Evolutionary conservation across 495 filamentous ascomycete species (phyloP).

Genomic region (Podospora australis): DNA sequence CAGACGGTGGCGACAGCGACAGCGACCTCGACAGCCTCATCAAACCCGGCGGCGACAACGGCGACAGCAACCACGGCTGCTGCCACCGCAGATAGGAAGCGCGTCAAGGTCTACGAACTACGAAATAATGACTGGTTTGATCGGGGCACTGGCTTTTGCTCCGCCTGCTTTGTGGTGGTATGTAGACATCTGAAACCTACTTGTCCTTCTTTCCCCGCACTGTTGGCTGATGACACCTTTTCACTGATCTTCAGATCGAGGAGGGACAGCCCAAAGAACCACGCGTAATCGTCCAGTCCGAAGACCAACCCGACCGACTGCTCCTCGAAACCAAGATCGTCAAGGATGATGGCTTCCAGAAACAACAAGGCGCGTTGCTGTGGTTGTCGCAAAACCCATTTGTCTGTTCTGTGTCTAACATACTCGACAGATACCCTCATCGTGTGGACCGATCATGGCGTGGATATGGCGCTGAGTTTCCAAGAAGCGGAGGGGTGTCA

Average conservation of each 20-base stretch:
- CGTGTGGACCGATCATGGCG: constrained; percentile 91
- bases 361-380: constrained; percentile 76
- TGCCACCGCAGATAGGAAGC: constrained; percentile 83
- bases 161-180: constrained; percentile 69
- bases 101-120: constrained; percentile 98
- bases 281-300: constrained; percentile 84
- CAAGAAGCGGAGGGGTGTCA: constrained; percentile 95
- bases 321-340: constrained; percentile 84
- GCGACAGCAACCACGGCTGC: too few species aligned
- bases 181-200: too few species aligned
- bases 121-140: constrained; percentile 99
- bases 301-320: constrained; percentile 77
- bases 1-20: too few species aligned
- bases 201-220: background rate
- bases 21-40: too few species aligned
- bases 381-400: too few species aligned
- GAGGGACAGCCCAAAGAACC: constrained; percentile 58
- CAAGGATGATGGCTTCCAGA: constrained; percentile 95
- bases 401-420: constrained; percentile 19
- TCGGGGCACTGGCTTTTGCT: constrained; percentile 93
- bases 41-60: too few species aligned
- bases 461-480: constrained; percentile 97
- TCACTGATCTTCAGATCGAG: constrained; percentile 24
- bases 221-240: background rate
- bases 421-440: constrained; percentile 76